Base-by-base conservation (phyloP, 768 basidiomycete species). In the Crucibulum laeve region DNA sequence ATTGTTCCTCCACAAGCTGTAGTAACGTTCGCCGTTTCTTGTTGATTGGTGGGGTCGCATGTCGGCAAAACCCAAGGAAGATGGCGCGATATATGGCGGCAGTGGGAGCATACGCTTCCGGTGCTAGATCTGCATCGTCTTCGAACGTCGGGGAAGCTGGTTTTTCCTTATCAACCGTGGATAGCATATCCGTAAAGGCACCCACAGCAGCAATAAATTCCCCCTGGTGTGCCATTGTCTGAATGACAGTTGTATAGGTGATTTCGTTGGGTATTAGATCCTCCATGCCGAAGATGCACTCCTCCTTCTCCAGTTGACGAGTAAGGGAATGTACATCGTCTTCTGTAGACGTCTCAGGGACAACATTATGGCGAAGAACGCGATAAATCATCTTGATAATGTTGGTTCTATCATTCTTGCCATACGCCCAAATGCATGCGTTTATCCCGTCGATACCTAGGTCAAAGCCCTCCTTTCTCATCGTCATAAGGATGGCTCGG, bases 21-120 rank as follows among this genome's bases (percentile, higher is more conserved):
- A n/a, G n/a, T n/a, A n/a, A n/a, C n/a, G 25, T 52, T 21, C 8
- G 7, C n/a, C 17, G 15, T n/a, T 8, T 15, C 28, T 48, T 33
- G 43, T 25, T 14, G 3, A 35, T 43, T 33, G 60, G 54, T 5
- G 59, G 53, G 25, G 62, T 49, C 28, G 76, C 86, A 51, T 87
- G 80, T 8, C 75, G 76, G 5, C 70, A 66, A 57, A 90, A 92
- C 1, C 87, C 89, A 14, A 85, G 71, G 55, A 93, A 91, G 30
- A 93, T 58, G 14, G 77, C 77, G 17, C 87, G 79, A 58, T 84
- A 92, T 24, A 79, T 67, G 17, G 74, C 61, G 37, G 77, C 55
- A 1, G 70, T 76, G 2, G 77, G 77, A 19, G 55, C 59, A 43
- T 70, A 75, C 5, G 55, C 54, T 8, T 44, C 46, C 1, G 63